A percentile compares a stretch with the other conserved stretches of the same genome.
Evolutionary conservation across 257 asterid species (phyloP).

Genomic region (Gentiana macrophylla): DNA sequence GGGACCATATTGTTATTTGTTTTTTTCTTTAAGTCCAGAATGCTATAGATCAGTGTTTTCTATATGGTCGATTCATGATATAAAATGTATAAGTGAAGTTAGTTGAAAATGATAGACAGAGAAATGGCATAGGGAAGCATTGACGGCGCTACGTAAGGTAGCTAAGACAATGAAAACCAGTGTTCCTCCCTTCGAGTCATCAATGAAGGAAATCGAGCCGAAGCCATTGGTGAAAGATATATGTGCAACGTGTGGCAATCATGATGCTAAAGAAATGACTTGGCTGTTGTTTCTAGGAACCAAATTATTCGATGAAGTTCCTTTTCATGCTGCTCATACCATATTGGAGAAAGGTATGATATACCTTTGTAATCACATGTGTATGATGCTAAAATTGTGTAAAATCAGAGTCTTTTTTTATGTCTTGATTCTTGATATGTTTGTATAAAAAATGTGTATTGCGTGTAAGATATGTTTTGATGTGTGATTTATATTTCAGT

Average conservation of each 20-base stretch:
- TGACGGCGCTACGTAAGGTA: constrained; percentile 68
- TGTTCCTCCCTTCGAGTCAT: constrained; percentile 68
- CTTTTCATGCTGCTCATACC: constrained; percentile 95
- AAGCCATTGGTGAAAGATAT: constrained; percentile 74
- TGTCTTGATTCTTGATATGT: too few relatives aligned
- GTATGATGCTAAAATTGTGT: too few relatives aligned
- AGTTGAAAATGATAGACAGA: constrained; percentile 71
- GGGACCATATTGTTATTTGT: too few relatives aligned
- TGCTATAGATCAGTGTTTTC: too few relatives aligned
- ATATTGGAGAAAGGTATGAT: constrained; percentile 82
- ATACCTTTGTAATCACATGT: too few relatives aligned
- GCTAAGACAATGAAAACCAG: constrained; percentile 69
- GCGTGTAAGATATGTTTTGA: too few relatives aligned
- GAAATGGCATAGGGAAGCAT: constrained; percentile 83
- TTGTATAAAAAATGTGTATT: too few relatives aligned
- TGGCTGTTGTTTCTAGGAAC: constrained; percentile 79
- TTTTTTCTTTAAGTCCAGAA: too few relatives aligned
- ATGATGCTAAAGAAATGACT: constrained; percentile 62
- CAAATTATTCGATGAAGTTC: constrained; percentile 51
- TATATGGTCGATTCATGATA: too few relatives aligned
- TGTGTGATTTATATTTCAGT: too few relatives aligned
- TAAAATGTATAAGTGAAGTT: too few relatives aligned
- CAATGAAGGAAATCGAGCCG: constrained; percentile 69
- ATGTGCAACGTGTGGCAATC: constrained; percentile 76
- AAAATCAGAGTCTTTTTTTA: too few relatives aligned